Percentiles rank a stretch among this genome's conserved stretches.
Evolutionary conservation across 1,139 yeast genomes (phyloP).

Genomic region (Kurtzmaniella quercitrusa): DNA sequence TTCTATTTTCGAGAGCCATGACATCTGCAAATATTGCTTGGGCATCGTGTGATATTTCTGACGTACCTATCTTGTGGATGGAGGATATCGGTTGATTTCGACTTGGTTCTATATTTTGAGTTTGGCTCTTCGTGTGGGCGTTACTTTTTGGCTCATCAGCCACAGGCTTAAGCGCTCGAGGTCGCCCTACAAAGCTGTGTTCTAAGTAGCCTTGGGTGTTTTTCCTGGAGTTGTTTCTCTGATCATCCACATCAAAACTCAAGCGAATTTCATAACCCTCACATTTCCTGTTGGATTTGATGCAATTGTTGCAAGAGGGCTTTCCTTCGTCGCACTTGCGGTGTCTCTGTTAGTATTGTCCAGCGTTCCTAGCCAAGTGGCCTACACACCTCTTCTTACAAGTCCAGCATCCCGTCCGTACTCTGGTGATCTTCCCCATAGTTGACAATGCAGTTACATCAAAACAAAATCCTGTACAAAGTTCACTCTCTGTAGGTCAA

Average conservation of each 20-base stretch:
- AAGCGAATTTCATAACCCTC: conserved; percentile 47
- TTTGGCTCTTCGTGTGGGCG: background rate
- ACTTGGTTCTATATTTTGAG: background rate
- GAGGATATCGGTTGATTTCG: background rate
- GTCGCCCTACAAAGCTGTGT: conserved; percentile 6
- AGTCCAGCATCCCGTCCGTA: conserved; percentile 50
- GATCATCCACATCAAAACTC: conserved; percentile 45
- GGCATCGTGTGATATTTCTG: background rate
- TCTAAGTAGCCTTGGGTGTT: conserved; percentile 4
- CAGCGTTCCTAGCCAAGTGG: background rate
- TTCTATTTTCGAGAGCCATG: background rate
- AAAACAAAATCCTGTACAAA: background rate
- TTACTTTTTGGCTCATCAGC: background rate
- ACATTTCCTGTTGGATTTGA: conserved; percentile 38
- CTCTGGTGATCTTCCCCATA: conserved; percentile 41
- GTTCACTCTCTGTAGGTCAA: too few relatives aligned
- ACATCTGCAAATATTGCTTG: background rate
- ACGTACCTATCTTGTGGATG: too few relatives aligned
- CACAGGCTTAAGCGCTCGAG: background rate
- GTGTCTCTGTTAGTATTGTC: conserved; percentile 22
- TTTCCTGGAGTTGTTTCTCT: conserved; percentile 11
- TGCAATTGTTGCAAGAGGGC: conserved; percentile 52
- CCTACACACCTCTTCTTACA: conserved; percentile 35
- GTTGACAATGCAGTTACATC: background rate
- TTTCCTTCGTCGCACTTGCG: conserved; percentile 56